A percentile compares a stretch with the other conserved stretches of the same genome.
Conservation (phyloP, 192 early-diverging fungal species). For the Coemansia sp. region DNA sequence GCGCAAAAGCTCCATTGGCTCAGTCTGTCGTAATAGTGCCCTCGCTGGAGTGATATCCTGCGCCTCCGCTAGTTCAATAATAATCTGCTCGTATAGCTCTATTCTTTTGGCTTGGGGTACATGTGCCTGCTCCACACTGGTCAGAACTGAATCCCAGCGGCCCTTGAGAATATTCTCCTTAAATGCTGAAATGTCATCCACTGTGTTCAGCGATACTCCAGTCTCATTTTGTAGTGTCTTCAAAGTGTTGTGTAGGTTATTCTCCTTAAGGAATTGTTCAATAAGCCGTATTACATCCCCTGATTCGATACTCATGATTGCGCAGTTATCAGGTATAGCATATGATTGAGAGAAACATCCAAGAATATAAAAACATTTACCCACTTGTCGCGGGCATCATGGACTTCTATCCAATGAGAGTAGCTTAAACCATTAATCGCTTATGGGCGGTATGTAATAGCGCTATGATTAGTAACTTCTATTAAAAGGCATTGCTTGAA, state of each 20-base stretch:
- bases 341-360: not conserved
- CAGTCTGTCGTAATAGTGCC: conserved; percentile 82
- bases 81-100: conserved; percentile 90
- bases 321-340: not conserved
- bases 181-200: conserved; percentile 77
- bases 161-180: conserved; percentile 73
- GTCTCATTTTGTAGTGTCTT: conserved; percentile 81
- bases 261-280: conserved; percentile 89
- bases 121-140: conserved; percentile 65
- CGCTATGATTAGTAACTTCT: not conserved
- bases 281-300: conserved; percentile 83
- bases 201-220: conserved; percentile 75
- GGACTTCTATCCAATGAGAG: not conserved
- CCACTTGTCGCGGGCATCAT: not conserved
- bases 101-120: conserved; percentile 69
- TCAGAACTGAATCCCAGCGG: conserved; percentile 83
- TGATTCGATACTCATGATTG: conserved; percentile 42
- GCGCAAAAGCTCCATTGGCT: conserved; percentile 83
- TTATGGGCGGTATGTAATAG: not conserved
- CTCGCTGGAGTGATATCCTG: conserved; percentile 80
- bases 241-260: conserved; percentile 79
- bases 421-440: not conserved
- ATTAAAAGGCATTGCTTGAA: not conserved
- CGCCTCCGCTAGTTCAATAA: conserved; percentile 84
- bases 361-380: not conserved